Base-by-base conservation (phyloP, 805 yeast species). In the Candida chauliodis region DNA sequence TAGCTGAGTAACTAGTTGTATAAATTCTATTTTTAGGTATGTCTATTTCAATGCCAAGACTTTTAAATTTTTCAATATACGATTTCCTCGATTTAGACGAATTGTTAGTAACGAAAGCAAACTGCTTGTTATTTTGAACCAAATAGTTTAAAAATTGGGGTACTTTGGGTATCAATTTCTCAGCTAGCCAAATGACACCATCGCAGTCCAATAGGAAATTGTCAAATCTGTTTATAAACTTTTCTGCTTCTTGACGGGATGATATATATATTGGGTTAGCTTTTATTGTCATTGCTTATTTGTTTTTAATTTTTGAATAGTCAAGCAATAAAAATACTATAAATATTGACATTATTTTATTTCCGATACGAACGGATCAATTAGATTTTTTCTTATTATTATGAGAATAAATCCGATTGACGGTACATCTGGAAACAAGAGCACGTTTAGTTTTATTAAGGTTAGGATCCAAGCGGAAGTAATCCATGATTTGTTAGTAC, bases 141-240 rank as follows among this genome's bases (percentile, higher is more conserved):
- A 65, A 48, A 32, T 46, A 45, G 22, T 48, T 47, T 9, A 64
- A 41, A 14, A 60, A 45, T 20, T 55, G 56, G 17, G 42, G 38
- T 14, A 60, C 61, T 4, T 68, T 69, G 0, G 65, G 61, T 18
- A 65, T 60, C 32, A 59, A 38, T 13, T 37, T 48, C 22, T 58
- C 59, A 33, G 59, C 69, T 10, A 62, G 55, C 70, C 71, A 64
- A 9, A 65, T 49, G 7, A 65, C 71, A 1, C 71, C 71, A 37
- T 65, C 70, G 36, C 70, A 64, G 39, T 64, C 70, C 44, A 65
- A 62, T 6, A 65, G 49, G 37, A 65, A 63, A 45, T 60, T 59
- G 42, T 64, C 69, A 43, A 58, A 61, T 6, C 46, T 41, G 21
- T 51, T 58, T 5, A 59, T 38, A 19, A 60, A 38, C 4, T 24